Evolutionary conservation across 352 stramenopile genomes (phyloP).

Genomic region (Discostella stelligera): DNA sequence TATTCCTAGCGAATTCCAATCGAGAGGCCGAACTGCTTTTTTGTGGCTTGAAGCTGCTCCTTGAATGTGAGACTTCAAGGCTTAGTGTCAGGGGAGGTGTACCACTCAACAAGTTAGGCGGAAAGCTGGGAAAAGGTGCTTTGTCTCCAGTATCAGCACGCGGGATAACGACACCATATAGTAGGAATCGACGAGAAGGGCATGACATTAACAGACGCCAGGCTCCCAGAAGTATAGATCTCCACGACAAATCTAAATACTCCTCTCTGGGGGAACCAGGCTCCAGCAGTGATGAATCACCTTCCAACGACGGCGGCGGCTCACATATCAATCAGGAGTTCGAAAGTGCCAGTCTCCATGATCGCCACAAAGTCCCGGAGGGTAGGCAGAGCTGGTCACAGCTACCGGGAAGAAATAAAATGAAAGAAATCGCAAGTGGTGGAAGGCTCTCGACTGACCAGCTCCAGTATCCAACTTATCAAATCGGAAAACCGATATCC

Average conservation of each 20-base stretch:
- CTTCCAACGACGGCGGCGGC: conserved; percentile 25
- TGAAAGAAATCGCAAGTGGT: conserved; percentile 44
- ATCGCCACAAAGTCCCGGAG: conserved; percentile 37
- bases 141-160: conserved; percentile 54
- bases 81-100: conserved; percentile 68
- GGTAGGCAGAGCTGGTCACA: conserved; percentile 59
- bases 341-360: conserved; percentile 19
- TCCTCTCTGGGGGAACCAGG: conserved; percentile 49
- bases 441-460: conserved; percentile 9
- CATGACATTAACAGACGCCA: conserved; percentile 15
- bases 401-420: conserved; percentile 59
- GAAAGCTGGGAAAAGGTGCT: conserved; percentile 38
- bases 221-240: conserved; percentile 11
- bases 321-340: conserved; percentile 15
- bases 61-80: conserved; percentile 74
- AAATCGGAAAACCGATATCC: conserved; percentile 67
- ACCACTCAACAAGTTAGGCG: conserved; percentile 48
- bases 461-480: conserved; percentile 56
- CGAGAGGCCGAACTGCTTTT: conserved; percentile 72
- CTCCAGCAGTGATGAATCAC: conserved; percentile 42
- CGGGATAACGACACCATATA: conserved; percentile 24
- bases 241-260: conserved; percentile 43
- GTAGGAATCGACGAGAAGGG: conserved; percentile 9
- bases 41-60: conserved; percentile 73
- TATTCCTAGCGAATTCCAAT: conserved; percentile 77